Conservation (phyloP, 805 yeast species). For the Huiozyma naganishii region DNA sequence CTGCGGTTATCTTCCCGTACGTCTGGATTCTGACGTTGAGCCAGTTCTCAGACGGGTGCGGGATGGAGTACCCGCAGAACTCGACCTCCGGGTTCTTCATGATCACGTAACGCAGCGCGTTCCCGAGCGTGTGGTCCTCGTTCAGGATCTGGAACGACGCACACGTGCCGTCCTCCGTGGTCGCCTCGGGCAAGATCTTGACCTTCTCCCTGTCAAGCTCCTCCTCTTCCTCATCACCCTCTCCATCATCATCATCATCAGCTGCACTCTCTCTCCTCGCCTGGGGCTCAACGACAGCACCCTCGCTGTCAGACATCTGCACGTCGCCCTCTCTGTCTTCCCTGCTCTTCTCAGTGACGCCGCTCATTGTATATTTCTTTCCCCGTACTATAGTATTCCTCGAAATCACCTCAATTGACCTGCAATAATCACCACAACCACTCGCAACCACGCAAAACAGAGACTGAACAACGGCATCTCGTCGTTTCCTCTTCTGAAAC, state of each 20-base stretch:
- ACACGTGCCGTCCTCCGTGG: constrained; percentile 84
- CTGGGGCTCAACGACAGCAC: background rate
- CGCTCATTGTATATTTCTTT: constrained; percentile 3
- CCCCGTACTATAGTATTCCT: background rate
- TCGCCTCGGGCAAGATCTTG: constrained; percentile 61
- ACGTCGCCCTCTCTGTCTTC: constrained; percentile 4
- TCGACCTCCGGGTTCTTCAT: constrained; percentile 98
- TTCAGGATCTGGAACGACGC: constrained; percentile 88
- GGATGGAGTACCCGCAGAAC: constrained; percentile 96
- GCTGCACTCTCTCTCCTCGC: background rate
- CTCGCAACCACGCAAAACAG: background rate
- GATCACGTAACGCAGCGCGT: constrained; percentile 83
- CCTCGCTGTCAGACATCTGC: background rate
- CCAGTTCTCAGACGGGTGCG: constrained; percentile 91
- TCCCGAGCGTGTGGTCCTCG: constrained; percentile 95
- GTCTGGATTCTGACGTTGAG: constrained; percentile 91
- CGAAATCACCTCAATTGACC: background rate
- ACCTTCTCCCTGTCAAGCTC: constrained; percentile 47
- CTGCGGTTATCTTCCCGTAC: constrained; percentile 73
- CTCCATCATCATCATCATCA: constrained; percentile 6
- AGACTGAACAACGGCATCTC: background rate
- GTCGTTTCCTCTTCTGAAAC: no score
- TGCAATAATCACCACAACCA: background rate
- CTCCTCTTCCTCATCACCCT: constrained; percentile 27
- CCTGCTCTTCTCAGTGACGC: constrained; percentile 1